These are phyloP conservation scores for Paraurostyla sp. DNA, from an alignment of 73 alveolate species.

Conservation along the genomic window DNA sequence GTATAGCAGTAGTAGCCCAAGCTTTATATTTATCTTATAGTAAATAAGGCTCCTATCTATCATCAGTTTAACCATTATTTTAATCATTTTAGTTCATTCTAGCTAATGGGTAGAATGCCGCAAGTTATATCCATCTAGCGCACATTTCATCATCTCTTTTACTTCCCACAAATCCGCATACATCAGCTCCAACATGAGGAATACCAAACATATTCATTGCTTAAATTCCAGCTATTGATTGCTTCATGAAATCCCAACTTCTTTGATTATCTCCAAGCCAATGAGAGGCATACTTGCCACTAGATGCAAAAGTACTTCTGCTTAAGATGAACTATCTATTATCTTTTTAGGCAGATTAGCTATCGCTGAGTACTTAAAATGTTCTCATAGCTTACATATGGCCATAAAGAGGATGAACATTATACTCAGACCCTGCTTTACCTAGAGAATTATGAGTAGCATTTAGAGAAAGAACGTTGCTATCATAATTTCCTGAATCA, in stretches of 20 bases:
- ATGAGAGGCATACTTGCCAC: slow-evolving; percentile 91
- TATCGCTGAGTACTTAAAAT: slow-evolving; percentile 44
- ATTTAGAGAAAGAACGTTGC: slow-evolving; percentile 11
- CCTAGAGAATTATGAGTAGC: slow-evolving; percentile 29
- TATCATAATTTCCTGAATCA: slow-evolving; percentile 23
- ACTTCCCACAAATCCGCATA: slow-evolving; percentile 93
- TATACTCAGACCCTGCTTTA: slow-evolving; percentile 5
- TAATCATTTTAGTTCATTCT: slow-evolving; percentile 91
- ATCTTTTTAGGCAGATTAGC: slow-evolving; percentile 53
- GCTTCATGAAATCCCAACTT: slow-evolving; percentile 85
- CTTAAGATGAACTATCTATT: slow-evolving; percentile 88
- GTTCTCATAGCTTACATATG: slow-evolving; percentile 79
- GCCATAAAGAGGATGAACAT: slow-evolving; percentile 83
- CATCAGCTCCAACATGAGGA: slow-evolving; percentile 96
- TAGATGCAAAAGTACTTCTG: slow-evolving; percentile 89
- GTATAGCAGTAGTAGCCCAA: slow-evolving; percentile 57
- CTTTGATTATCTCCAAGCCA: slow-evolving; percentile 95
- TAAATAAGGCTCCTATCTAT: slow-evolving; percentile 58
- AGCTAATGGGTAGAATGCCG: slow-evolving; percentile 97
- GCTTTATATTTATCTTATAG: slow-evolving; percentile 1
- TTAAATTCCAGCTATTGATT: slow-evolving; percentile 91
- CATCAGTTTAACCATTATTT: neutral
- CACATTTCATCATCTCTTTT: slow-evolving; percentile 94
- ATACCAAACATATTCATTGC: slow-evolving; percentile 96
- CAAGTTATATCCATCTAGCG: slow-evolving; percentile 96